Evolutionary conservation across 1,139 yeast genomes (phyloP), one percentile per base, ranked within the genome.

Genomic region (Diutina pseudorugosa): DNA sequence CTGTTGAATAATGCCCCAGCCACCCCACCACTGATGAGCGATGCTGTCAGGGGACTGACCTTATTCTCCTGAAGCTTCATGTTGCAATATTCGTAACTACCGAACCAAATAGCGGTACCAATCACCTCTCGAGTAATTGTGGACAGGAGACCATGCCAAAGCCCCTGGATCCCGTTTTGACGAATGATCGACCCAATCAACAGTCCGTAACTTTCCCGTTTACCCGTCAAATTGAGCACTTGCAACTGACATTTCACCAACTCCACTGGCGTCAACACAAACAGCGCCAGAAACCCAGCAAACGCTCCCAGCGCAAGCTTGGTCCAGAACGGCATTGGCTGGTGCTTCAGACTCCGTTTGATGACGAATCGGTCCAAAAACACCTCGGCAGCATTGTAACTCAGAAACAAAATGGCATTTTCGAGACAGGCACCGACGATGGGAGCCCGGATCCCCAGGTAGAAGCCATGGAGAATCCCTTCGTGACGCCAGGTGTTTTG

Each of bases 81-180:
- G 9, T 27, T 45, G 14, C 19, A 45, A 16, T 45, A 45, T 63
- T 89, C 96, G 64, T 89, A 89, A 40, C 93, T 80, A 0, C 96
- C 94, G 68, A 91, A 91, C 97, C 97, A 91, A 2, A 93, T 82
- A 3, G 95, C 88, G 1, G 96, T 87, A 6, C 98, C 98, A 25
- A 90, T 83, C 42, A 88, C 77, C 65, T 91, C 98, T 60, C 98
- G 76, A 2, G 87, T 58, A 53, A 89, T 69, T 0, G 98, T 91
- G n/a, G 95, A 84, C 0, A 82, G 72, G 58, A 90, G 90, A 1
- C 98, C 98, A 56, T 79, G 80, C 96, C 96, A 91, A 44, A 74
- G 63, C 2, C 79, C 78, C 12, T 54, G 2, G 0, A 87, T 11
- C 0, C 97, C 97, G 16, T 77, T 73, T 3, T 68, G 65, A 12